phyloP scores from a whole-genome alignment of 1,284 basidiomycete species.

The Austroboletus rostrupii region DNA sequence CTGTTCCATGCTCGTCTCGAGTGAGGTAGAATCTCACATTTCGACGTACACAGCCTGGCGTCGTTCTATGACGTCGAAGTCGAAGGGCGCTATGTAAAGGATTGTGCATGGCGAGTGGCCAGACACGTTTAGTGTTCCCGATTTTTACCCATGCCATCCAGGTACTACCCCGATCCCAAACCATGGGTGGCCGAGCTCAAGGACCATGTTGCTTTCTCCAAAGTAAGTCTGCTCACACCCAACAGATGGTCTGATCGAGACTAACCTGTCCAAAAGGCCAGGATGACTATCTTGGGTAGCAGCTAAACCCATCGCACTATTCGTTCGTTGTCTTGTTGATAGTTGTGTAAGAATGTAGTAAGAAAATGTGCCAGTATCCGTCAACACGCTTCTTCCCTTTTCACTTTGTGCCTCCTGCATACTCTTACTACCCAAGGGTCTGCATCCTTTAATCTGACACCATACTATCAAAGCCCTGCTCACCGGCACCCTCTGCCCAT shows the following conservation, averaged over 20 bases:
- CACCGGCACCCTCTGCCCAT: no score
- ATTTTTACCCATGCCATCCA: slow-evolving; percentile 21
- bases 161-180: slow-evolving; percentile 59
- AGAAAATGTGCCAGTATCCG: no score
- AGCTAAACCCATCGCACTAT: not conserved
- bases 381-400: no score
- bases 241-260: not conserved
- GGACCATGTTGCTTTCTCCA: slow-evolving; percentile 63
- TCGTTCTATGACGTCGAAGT: slow-evolving; percentile 57
- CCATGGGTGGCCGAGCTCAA: slow-evolving; percentile 53
- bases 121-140: not conserved
- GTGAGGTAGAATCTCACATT: slow-evolving; percentile 4
- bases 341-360: no score
- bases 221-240: slow-evolving; percentile 35
- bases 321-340: not conserved
- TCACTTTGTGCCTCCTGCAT: no score
- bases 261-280: slow-evolving; percentile 11
- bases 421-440: no score
- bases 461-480: no score
- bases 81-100: slow-evolving; percentile 44
- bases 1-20: slow-evolving; percentile 31
- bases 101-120: slow-evolving; percentile 56
- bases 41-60: slow-evolving; percentile 41
- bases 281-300: slow-evolving; percentile 21
- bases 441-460: no score